These are phyloP conservation scores for Lentinula sp. DNA, from an alignment of 768 basidiomycete species.

Conservation along the genomic window DNA sequence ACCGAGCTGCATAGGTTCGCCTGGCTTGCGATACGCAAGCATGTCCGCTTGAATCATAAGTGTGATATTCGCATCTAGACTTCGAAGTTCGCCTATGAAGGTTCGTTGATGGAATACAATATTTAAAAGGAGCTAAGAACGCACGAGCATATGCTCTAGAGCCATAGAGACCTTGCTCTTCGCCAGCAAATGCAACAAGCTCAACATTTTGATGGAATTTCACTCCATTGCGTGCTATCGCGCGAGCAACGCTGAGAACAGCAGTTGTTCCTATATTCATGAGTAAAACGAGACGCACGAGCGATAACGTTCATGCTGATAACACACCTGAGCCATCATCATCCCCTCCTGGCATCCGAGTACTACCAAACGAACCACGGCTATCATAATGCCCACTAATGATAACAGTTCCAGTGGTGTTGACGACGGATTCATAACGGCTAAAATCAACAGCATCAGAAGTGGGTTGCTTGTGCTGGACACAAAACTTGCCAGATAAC, in stretches of 20 bases:
- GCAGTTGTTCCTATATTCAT: slow-evolving; percentile 38
- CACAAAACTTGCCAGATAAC: slow-evolving; percentile 64
- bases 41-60: slow-evolving; percentile 92
- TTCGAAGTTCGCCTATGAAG: slow-evolving; percentile 49
- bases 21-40: slow-evolving; percentile 76
- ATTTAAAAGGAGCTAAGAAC: slow-evolving; percentile 18
- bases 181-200: slow-evolving; percentile 81
- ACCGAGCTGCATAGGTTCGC: slow-evolving; percentile 80
- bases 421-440: slow-evolving; percentile 47
- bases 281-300: slow-evolving; percentile 39
- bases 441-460: slow-evolving; percentile 25
- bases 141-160: slow-evolving; percentile 74
- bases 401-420: slow-evolving; percentile 61
- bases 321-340: slow-evolving; percentile 43
- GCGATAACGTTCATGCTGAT: background rate
- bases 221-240: slow-evolving; percentile 61
- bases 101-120: background rate
- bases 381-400: slow-evolving; percentile 89
- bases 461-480: background rate
- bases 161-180: slow-evolving; percentile 85
- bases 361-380: slow-evolving; percentile 80
- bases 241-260: slow-evolving; percentile 74
- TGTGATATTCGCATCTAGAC: slow-evolving; percentile 57
- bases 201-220: slow-evolving; percentile 74
- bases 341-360: slow-evolving; percentile 52